Evolutionary conservation across 2,329 filamentous ascomycete genomes (phyloP).

Genomic region (Venturiaceae sp.): DNA sequence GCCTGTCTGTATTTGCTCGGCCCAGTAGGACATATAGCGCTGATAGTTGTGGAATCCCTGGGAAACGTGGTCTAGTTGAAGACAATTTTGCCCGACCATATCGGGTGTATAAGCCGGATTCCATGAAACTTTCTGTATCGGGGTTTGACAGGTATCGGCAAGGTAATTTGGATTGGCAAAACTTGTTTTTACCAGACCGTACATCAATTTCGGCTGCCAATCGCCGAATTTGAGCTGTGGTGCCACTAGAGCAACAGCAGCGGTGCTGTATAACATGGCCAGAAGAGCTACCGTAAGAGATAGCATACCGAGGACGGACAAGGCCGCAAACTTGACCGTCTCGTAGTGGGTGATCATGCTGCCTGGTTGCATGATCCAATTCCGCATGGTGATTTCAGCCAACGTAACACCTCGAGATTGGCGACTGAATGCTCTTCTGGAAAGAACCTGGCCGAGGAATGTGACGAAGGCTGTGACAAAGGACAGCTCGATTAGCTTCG

Average conservation of each 20-base stretch:
- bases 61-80: conserved; percentile 60
- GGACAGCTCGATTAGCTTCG: conserved; percentile 68
- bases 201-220: conserved; percentile 40
- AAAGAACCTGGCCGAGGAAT: conserved; percentile 65
- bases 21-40: conserved; percentile 50
- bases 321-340: conserved; percentile 52
- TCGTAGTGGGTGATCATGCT: conserved; percentile 61
- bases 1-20: conserved; percentile 32
- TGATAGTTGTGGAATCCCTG: conserved; percentile 61
- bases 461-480: conserved; percentile 71
- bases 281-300: conserved; percentile 55
- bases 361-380: conserved; percentile 52
- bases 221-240: conserved; percentile 56
- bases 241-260: conserved; percentile 64
- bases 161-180: conserved; percentile 57
- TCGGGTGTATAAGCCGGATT: conserved; percentile 24
- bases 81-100: conserved; percentile 43
- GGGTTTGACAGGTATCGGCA: conserved; percentile 47
- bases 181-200: conserved; percentile 47
- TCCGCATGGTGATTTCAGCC: conserved; percentile 68
- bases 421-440: conserved; percentile 54
- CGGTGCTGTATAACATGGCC: conserved; percentile 66
- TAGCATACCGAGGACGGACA: conserved; percentile 54
- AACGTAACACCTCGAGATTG: conserved; percentile 55
- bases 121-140: conserved; percentile 33